Conservation (phyloP, 257 asterid species). For the Asclepias syriaca region DNA sequence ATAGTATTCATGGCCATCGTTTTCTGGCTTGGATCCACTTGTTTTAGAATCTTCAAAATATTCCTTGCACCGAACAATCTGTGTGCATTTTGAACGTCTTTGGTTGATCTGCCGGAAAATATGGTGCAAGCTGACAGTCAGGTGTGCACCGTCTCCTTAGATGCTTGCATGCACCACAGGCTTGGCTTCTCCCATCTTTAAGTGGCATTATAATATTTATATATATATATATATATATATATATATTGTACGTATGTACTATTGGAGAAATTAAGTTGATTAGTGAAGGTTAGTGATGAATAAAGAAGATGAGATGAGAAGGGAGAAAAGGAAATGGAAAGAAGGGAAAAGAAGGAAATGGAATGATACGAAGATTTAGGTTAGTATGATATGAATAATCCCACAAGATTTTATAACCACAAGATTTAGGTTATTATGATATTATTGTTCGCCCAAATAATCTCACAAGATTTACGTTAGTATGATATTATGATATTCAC, state of each 20-base stretch:
- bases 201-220: constrained; percentile 57
- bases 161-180: constrained; percentile 89
- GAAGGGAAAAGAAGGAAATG: no score
- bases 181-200: constrained; percentile 85
- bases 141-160: constrained; percentile 69
- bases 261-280: no score
- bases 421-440: no score
- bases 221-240: no score
- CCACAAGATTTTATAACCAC: no score
- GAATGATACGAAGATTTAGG: no score
- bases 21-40: constrained; percentile 54
- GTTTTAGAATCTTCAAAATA: constrained; percentile 51
- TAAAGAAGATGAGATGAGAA: neutral
- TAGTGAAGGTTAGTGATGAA: neutral
- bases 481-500: no score
- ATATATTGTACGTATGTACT: no score
- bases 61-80: constrained; percentile 76
- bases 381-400: no score
- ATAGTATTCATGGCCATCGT: constrained; percentile 65
- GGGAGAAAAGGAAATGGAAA: constrained; percentile 19
- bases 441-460: no score
- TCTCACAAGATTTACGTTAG: no score
- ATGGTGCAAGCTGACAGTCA: constrained; percentile 79
- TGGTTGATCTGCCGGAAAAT: constrained; percentile 80
- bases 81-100: constrained; percentile 67